A percentile compares a stretch with the other conserved stretches of the same genome.
Conservation (phyloP, 2,329 filamentous ascomycete species). For the Torrubiella hemipterigena region DNA sequence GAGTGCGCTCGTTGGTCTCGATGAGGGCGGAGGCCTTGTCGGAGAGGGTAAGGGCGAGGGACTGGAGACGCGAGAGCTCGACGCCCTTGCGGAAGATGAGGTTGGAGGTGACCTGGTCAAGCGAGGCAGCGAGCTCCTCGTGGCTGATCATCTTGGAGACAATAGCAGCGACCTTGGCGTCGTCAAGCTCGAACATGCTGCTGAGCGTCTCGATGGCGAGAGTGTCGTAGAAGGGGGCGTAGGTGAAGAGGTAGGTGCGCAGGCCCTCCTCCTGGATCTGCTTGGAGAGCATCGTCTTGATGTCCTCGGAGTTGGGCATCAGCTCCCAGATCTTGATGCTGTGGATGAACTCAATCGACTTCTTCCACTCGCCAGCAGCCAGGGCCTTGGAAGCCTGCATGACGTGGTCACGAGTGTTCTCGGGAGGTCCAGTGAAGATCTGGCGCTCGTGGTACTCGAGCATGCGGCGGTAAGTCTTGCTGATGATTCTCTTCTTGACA, state of each 20-base stretch:
- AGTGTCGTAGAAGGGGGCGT: slow-evolving; percentile 98
- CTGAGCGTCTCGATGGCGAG: slow-evolving; percentile 76
- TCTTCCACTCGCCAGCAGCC: slow-evolving; percentile 97
- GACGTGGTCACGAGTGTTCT: slow-evolving; percentile 98
- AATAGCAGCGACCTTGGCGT: slow-evolving; percentile 84
- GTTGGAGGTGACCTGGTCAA: slow-evolving; percentile 94
- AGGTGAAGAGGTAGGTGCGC: slow-evolving; percentile 97
- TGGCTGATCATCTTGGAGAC: slow-evolving; percentile 99
- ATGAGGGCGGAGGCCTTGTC: slow-evolving; percentile 96
- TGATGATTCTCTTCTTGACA: slow-evolving; percentile 94
- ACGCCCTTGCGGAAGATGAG: slow-evolving; percentile 99
- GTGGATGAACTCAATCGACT: slow-evolving; percentile 84
- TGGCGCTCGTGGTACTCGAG: slow-evolving; percentile 98
- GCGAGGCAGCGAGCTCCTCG: slow-evolving; percentile 88
- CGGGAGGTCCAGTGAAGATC: slow-evolving; percentile 95
- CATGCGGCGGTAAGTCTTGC: slow-evolving; percentile 98
- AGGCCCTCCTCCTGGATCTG: slow-evolving; percentile 99
- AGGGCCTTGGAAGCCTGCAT: slow-evolving; percentile 98
- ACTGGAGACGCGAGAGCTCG: slow-evolving; percentile 91
- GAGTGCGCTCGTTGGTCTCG: slow-evolving; percentile 91
- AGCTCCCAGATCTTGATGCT: slow-evolving; percentile 99
- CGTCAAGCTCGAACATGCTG: slow-evolving; percentile 87
- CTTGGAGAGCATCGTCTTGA: slow-evolving; percentile 93
- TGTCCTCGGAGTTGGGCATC: slow-evolving; percentile 82
- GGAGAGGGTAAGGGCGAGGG: slow-evolving; percentile 80